Evolutionary conservation across 306 rosid species (phyloP), one percentile per base, ranked within the genome.

Genomic region (Rosa multiflora): DNA sequence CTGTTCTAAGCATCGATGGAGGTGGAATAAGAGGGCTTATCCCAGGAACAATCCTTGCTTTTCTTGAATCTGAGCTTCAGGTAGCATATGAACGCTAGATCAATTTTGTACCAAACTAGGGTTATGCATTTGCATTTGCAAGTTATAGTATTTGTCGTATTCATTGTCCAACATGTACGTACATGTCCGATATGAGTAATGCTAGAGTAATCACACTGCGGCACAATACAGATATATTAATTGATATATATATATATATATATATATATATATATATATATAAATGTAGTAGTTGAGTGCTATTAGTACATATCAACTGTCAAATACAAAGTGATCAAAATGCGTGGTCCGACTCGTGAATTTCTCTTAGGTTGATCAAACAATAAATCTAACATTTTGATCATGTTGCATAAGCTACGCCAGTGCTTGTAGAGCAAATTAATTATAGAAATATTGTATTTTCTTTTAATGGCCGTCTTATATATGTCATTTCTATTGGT

Each of bases 11-110:
- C 84, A 90, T 92, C 15, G 97, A 92, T 37, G 97, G 96, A 2
- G 96, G 93, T 23, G 97, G 97, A 10, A 81, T 92, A 6, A 83
- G 96, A 70, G 96, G 92, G 14, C 82, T 90, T 43, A 88, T 92
- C 49, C 91, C 95, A 0, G 91, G 90, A 14, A 77, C 89, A 6
- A 83, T 90, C 14, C 89, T 92, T 58, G 76, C 63, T 40, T 90
- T 84, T 62, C 85, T 92, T 15, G 91, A 92, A 83, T 75, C 87
- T 0, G 76, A 92, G 49, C 97, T 92, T 53, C 93, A 76, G 79
- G 79, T 76, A 76, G 44, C 20, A 32, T 10, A 9, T 26, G 37
- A 56, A 12, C 47, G 17, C 3, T 73, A 52, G 48, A 46, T 53
- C n/a, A 39, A 11, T 61, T 75, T 29, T n/a, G 26, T 46, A 9